These are phyloP conservation scores for Huntiella decipiens DNA, from an alignment of 2,329 filamentous ascomycete species.

Conservation along the genomic window DNA sequence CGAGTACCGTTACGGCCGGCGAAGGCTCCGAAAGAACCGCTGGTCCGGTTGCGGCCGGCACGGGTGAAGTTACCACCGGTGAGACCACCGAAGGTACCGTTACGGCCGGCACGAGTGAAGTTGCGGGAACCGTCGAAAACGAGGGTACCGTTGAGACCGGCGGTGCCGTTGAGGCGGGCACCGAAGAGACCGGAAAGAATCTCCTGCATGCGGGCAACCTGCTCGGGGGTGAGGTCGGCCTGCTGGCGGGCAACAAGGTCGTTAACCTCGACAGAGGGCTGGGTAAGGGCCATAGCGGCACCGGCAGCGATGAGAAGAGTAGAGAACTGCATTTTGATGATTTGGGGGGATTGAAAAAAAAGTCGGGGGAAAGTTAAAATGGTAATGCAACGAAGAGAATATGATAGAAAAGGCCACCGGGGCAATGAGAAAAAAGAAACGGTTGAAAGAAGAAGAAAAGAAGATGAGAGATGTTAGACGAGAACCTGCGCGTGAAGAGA, in stretches of 20 bases:
- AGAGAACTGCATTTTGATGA: slow-evolving; percentile 8
- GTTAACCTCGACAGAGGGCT: slow-evolving; percentile 25
- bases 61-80: background rate
- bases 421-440: slow-evolving; percentile 1
- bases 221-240: background rate
- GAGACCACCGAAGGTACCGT: background rate
- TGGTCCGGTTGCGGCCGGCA: background rate
- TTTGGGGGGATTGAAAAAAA: background rate
- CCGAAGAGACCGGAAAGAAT: background rate
- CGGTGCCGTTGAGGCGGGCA: background rate
- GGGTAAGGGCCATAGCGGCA: slow-evolving; percentile 42
- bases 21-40: background rate
- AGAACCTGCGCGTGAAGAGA: background rate
- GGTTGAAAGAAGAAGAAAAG: background rate
- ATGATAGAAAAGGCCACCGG: slow-evolving; percentile 4
- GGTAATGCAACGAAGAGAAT: background rate
- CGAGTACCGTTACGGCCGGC: background rate
- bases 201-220: background rate
- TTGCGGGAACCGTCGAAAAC: no score
- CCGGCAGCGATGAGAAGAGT: slow-evolving; percentile 28
- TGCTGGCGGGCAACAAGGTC: slow-evolving; percentile 11
- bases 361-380: background rate
- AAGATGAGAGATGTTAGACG: slow-evolving; percentile 1
- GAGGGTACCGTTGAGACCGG: background rate
- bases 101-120: background rate